phyloP scores from a whole-genome alignment of 164 flowering plant species.

The Santalum album region DNA sequence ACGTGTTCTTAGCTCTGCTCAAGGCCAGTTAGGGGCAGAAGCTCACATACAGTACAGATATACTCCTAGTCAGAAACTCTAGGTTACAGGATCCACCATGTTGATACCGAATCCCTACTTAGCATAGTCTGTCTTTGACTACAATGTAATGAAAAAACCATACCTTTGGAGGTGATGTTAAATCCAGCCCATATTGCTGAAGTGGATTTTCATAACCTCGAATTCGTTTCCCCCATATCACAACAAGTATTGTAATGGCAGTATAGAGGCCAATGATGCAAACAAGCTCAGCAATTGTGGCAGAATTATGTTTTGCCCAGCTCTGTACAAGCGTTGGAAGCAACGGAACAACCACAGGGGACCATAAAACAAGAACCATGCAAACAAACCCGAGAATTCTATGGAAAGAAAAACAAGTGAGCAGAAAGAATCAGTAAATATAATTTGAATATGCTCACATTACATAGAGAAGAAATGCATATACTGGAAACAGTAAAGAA shows the following conservation, averaged over 20 bases:
- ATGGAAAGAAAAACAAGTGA: conserved; percentile 7
- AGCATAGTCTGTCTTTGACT: too few relatives aligned
- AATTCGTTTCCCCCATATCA: conserved; percentile 79
- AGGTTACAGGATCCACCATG: too few relatives aligned
- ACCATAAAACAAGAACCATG: conserved; percentile 90
- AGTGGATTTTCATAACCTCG: conserved; percentile 65
- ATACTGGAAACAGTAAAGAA: too few relatives aligned
- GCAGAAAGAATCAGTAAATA: not conserved
- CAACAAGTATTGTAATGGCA: conserved; percentile 57
- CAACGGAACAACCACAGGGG: conserved; percentile 78
- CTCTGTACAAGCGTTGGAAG: conserved; percentile 74
- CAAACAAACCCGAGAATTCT: conserved; percentile 69
- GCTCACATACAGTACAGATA: too few relatives aligned
- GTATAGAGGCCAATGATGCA: conserved; percentile 63
- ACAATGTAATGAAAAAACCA: not conserved
- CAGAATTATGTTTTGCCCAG: conserved; percentile 54
- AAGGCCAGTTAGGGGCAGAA: too few relatives aligned
- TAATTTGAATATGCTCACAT: not conserved
- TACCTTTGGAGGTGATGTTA: conserved; percentile 56
- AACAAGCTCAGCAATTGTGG: conserved; percentile 52
- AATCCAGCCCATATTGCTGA: conserved; percentile 71
- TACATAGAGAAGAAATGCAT: not conserved
- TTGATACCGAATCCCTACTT: too few relatives aligned
- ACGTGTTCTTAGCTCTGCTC: too few relatives aligned
- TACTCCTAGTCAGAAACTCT: too few relatives aligned